Evolutionary conservation across 164 flowering plant species (phyloP), one percentile per base, ranked within the genome.

Genomic region (Tetracentron sinense): DNA sequence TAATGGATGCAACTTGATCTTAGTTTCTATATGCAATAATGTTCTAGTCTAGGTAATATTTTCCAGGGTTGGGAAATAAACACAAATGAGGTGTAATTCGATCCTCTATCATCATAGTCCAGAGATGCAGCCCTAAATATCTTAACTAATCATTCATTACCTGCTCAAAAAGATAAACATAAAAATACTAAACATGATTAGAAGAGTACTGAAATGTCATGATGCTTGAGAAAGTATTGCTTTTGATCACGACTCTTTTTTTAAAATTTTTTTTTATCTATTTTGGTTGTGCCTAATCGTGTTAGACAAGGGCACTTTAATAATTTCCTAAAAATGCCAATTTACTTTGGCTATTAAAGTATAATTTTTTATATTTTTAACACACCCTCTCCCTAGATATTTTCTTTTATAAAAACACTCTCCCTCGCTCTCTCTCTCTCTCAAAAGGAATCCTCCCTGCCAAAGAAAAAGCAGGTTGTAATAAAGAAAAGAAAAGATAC

Each of bases 381-480:
- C 66, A 66, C 73, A n/a, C n/a, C n/a, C n/a, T n/a, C n/a, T n/a
- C n/a, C n/a, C n/a, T n/a, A n/a, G n/a, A n/a, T n/a, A n/a, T n/a
- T n/a, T n/a, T n/a, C n/a, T n/a, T n/a, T n/a, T n/a, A n/a, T n/a
- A n/a, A n/a, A n/a, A n/a, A n/a, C n/a, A n/a, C n/a, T n/a, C n/a
- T n/a, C n/a, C n/a, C n/a, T n/a, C n/a, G 65, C 65, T 50, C 62
- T 60, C 75, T 55, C 42, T n/a, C n/a, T n/a, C n/a, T n/a, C n/a
- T n/a, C n/a, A 49, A 64, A 69, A 27, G 72, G 78, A 75, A 75
- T 74, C 77, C 74, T 67, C 74, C 60, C 79, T 81, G 82, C 73
- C 78, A 83, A 84, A 85, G 84, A 79, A 77, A 80, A 81, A 85
- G 83, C 60, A 65, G 60, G 66, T 57, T 49, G 63, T 31, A 77